Evolutionary conservation across 306 rosid genomes (phyloP).

Genomic region (Quercus glauca): DNA sequence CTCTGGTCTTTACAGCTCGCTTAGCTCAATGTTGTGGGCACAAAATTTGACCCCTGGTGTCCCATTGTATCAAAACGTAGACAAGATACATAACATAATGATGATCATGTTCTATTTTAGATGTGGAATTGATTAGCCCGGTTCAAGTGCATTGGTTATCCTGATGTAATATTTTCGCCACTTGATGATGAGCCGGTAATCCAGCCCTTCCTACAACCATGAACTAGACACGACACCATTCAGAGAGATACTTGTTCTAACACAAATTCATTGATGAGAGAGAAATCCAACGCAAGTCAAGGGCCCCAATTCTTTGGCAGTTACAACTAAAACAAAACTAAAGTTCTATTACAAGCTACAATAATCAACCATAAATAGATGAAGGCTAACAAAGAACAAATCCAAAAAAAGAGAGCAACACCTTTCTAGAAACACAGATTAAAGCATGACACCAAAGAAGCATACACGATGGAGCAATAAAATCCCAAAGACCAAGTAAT

Average conservation of each 20-base stretch:
- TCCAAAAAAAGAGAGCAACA: constrained; percentile 1
- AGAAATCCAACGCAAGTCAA: neutral
- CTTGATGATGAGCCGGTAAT: neutral
- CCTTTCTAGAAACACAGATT: neutral
- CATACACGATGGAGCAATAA: constrained; percentile 10
- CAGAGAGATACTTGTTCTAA: neutral
- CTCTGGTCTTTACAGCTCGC: too few relatives aligned
- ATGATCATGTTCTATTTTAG: too few relatives aligned
- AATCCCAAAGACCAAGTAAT: constrained; percentile 11
- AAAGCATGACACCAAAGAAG: neutral
- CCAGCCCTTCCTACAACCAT: neutral
- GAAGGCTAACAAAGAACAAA: constrained; percentile 12
- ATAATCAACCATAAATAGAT: neutral
- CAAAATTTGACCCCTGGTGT: too few relatives aligned
- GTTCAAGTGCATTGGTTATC: too few relatives aligned
- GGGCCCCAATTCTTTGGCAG: neutral
- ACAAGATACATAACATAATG: too few relatives aligned
- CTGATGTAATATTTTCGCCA: too few relatives aligned
- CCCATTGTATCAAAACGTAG: too few relatives aligned
- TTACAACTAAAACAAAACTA: constrained; percentile 10
- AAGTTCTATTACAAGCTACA: constrained; percentile 4
- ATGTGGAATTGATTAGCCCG: too few relatives aligned
- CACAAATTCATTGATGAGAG: neutral
- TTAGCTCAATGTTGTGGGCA: too few relatives aligned
- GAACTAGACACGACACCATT: neutral